Percentiles rank a stretch among this genome's conserved stretches.
These are phyloP conservation scores for Psilocybe cyanescens DNA, from an alignment of 768 basidiomycete genomes.

Conservation along the genomic window DNA sequence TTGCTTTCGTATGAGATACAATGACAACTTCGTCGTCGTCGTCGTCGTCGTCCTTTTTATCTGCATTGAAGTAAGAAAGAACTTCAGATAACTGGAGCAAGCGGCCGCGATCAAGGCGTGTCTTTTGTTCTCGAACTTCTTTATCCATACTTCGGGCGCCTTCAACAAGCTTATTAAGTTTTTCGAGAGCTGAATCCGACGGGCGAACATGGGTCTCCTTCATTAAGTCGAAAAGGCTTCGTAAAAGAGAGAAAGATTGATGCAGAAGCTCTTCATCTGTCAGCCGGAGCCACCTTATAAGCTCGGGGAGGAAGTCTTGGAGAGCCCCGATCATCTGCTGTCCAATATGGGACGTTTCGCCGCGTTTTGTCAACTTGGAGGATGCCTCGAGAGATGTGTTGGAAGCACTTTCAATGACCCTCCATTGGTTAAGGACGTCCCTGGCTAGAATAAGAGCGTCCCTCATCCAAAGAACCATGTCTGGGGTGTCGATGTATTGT, in stretches of 20 bases:
- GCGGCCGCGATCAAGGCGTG: constrained; percentile 59
- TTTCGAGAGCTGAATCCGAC: constrained; percentile 55
- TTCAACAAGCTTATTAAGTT: constrained; percentile 68
- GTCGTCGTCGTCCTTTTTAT: constrained; percentile 31
- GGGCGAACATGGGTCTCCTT: constrained; percentile 62
- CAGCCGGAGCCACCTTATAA: constrained; percentile 87
- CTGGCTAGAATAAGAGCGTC: constrained; percentile 94
- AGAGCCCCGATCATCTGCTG: constrained; percentile 79
- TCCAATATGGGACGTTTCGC: constrained; percentile 61
- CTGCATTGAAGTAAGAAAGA: constrained; percentile 64
- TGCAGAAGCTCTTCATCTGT: constrained; percentile 92
- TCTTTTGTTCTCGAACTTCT: constrained; percentile 38
- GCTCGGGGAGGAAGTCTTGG: constrained; percentile 77
- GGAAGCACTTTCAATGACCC: constrained; percentile 76
- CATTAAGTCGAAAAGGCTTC: constrained; percentile 80
- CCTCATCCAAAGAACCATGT: constrained; percentile 98
- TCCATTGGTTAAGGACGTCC: constrained; percentile 82
- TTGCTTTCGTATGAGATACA: constrained; percentile 38
- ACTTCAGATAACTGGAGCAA: constrained; percentile 69
- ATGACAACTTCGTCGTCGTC: constrained; percentile 61
- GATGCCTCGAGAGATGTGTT: constrained; percentile 30
- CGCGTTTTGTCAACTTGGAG: constrained; percentile 27
- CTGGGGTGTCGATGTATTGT: constrained; percentile 71
- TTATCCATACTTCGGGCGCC: constrained; percentile 57
- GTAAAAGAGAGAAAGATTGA: constrained; percentile 84